These are phyloP conservation scores for Colletotrichum sp. DNA, from an alignment of 2,329 filamentous ascomycete genomes.

Conservation along the genomic window DNA sequence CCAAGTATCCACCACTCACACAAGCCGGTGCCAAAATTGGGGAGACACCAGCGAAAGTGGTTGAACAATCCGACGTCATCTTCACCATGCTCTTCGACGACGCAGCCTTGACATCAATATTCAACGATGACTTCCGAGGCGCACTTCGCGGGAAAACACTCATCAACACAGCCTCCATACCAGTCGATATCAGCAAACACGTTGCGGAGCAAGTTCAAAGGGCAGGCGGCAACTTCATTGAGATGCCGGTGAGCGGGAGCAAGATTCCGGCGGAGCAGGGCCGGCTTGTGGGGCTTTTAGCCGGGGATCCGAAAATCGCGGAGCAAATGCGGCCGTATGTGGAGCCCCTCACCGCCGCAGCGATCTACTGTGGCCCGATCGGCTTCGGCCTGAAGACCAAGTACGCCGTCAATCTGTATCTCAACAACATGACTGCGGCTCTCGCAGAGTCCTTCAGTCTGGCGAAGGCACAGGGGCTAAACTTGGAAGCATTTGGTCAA, in stretches of 20 bases:
- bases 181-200: conserved; percentile 27
- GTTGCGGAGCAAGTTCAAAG: conserved; percentile 25
- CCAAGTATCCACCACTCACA: conserved; percentile 28
- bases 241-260: conserved; percentile 40
- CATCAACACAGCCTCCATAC: conserved; percentile 34
- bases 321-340: conserved; percentile 25
- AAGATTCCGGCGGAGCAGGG: conserved; percentile 36
- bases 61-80: conserved; percentile 30
- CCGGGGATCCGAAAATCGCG: conserved; percentile 28
- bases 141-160: conserved; percentile 33
- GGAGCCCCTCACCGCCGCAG: conserved; percentile 25
- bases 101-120: conserved; percentile 26
- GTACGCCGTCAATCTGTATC: conserved; percentile 33
- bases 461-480: conserved; percentile 32
- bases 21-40: conserved; percentile 26
- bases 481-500: conserved; percentile 30
- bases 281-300: conserved; percentile 36
- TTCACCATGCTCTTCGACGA: conserved; percentile 36
- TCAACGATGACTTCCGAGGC: conserved; percentile 25
- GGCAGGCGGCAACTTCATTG: conserved; percentile 33
- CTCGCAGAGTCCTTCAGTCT: conserved; percentile 37
- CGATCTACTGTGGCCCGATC: conserved; percentile 37
- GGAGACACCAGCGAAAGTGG: conserved; percentile 27
- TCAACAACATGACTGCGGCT: conserved; percentile 33
- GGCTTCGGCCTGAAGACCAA: conserved; percentile 35